Percentiles rank a stretch among this genome's conserved stretches.
Conservation (phyloP, 768 basidiomycete species). For the Podaxis sp. region DNA sequence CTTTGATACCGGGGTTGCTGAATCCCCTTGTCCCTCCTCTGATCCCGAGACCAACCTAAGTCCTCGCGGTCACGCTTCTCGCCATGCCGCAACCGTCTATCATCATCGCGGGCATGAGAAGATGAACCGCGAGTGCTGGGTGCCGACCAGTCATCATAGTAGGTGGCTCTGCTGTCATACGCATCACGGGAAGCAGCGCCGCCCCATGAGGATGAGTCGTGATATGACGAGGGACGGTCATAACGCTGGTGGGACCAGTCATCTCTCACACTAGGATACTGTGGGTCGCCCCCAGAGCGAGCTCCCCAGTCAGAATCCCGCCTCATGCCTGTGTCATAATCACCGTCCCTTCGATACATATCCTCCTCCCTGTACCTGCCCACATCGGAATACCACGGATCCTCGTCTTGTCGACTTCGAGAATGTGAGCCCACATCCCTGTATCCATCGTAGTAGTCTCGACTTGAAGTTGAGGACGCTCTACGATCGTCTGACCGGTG, state of each 20-base stretch:
- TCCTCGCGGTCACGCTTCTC: slow-evolving; percentile 27
- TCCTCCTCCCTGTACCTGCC: slow-evolving; percentile 44
- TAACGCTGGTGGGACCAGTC: slow-evolving; percentile 47
- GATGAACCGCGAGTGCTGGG: slow-evolving; percentile 21
- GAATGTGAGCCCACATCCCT: slow-evolving; percentile 53
- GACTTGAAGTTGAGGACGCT: slow-evolving; percentile 38
- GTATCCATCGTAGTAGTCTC: slow-evolving; percentile 39
- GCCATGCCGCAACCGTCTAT: slow-evolving; percentile 33
- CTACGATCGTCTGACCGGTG: slow-evolving; percentile 46
- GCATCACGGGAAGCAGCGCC: slow-evolving; percentile 24
- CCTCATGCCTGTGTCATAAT: slow-evolving; percentile 38
- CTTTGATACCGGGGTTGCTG: slow-evolving; percentile 32
- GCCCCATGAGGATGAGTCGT: slow-evolving; percentile 41
- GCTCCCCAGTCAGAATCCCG: slow-evolving; percentile 45
- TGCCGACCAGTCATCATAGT: slow-evolving; percentile 25
- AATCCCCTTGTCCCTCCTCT: slow-evolving; percentile 34
- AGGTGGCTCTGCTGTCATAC: slow-evolving; percentile 36
- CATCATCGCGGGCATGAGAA: slow-evolving; percentile 21
- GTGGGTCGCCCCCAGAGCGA: slow-evolving; percentile 30
- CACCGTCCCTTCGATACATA: slow-evolving; percentile 46
- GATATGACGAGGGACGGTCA: slow-evolving; percentile 39
- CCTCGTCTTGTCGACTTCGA: slow-evolving; percentile 48
- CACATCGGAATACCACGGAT: slow-evolving; percentile 48
- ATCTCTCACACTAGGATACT: slow-evolving; percentile 38
- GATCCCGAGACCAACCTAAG: slow-evolving; percentile 32